Conservation (phyloP, 2,329 filamentous ascomycete species). For the Penicillium brasilianum region DNA sequence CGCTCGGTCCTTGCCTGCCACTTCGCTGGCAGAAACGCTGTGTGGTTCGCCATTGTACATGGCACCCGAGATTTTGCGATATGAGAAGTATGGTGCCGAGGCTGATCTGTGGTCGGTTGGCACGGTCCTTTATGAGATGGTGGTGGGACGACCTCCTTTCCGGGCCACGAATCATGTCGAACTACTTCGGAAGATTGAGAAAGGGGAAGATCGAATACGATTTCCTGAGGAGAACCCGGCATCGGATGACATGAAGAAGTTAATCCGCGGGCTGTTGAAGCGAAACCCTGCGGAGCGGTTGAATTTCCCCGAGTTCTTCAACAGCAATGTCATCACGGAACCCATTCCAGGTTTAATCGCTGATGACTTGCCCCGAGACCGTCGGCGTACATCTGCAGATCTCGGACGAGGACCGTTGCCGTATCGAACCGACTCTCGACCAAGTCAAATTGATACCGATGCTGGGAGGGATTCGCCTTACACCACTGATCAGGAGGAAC, state of each 20-base stretch:
- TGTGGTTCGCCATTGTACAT: slow-evolving; percentile 98
- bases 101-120: slow-evolving; percentile 98
- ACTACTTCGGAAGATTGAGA: slow-evolving; percentile 87
- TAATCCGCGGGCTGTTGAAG: slow-evolving; percentile 82
- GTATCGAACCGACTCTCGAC: slow-evolving; percentile 26
- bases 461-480: slow-evolving; percentile 33
- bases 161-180: slow-evolving; percentile 94
- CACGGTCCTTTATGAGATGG: slow-evolving; percentile 95
- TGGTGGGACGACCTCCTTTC: slow-evolving; percentile 87
- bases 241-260: slow-evolving; percentile 75
- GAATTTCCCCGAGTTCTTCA: slow-evolving; percentile 85
- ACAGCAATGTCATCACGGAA: slow-evolving; percentile 70
- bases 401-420: slow-evolving; percentile 15
- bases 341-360: slow-evolving; percentile 81
- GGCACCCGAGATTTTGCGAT: slow-evolving; percentile 96
- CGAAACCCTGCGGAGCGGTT: slow-evolving; percentile 83
- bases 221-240: slow-evolving; percentile 76
- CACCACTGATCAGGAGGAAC: slow-evolving; percentile 30
- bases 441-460: slow-evolving; percentile 25
- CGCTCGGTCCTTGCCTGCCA: slow-evolving; percentile 85
- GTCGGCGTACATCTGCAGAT: slow-evolving; percentile 29
- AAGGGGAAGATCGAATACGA: slow-evolving; percentile 80
- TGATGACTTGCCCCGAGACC: slow-evolving; percentile 65
- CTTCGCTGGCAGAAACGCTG: slow-evolving; percentile 90
- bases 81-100: slow-evolving; percentile 96